These are phyloP conservation scores for Inga leiocalycina DNA, from an alignment of 306 rosid species.

Conservation along the genomic window DNA sequence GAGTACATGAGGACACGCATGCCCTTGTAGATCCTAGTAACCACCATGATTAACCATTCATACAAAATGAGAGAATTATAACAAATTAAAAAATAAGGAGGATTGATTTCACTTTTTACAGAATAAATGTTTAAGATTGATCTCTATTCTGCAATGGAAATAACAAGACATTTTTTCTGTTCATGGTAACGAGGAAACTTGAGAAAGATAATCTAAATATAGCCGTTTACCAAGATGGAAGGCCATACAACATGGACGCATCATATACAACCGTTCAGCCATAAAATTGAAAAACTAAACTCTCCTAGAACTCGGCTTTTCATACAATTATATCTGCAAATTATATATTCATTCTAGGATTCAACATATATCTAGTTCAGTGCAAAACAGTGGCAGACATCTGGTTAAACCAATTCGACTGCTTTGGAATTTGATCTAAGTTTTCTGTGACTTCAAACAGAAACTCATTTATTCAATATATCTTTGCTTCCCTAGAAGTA, in stretches of 20 bases:
- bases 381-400: conserved; percentile 8
- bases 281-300: no score
- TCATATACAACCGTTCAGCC: no score
- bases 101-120: not conserved
- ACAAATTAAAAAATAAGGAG: conserved; percentile 5
- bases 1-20: not conserved
- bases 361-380: conserved; percentile 17
- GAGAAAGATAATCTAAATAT: no score
- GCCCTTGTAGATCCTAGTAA: not conserved
- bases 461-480: not conserved
- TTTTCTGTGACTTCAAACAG: not conserved
- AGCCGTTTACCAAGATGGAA: no score
- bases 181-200: no score
- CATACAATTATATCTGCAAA: not conserved
- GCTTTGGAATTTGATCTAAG: not conserved
- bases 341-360: conserved; percentile 1
- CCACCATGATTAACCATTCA: not conserved
- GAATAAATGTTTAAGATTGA: no score
- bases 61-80: not conserved
- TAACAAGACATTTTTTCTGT: no score
- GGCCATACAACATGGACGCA: no score
- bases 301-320: no score
- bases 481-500: not conserved
- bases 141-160: no score
- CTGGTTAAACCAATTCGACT: conserved; percentile 19